A percentile compares a stretch with the other conserved stretches of the same genome.
Evolutionary conservation across 768 basidiomycete genomes (phyloP).

Genomic region (Naematelia encephala): DNA sequence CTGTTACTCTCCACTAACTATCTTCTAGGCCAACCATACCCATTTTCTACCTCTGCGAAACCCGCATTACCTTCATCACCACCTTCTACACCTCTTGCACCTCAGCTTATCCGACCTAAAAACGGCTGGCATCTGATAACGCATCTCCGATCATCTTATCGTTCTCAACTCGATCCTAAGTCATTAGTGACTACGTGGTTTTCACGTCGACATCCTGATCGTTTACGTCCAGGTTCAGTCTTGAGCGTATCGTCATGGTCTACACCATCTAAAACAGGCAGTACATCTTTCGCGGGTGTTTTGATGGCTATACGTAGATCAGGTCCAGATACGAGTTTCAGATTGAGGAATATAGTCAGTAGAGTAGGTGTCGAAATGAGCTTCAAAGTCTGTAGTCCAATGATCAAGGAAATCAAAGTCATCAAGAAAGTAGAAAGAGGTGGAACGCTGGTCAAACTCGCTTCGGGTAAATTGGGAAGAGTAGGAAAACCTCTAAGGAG

Average conservation of each 20-base stretch:
- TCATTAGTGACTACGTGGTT: constrained; percentile 68
- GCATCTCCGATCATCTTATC: background rate
- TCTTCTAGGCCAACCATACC: constrained; percentile 3
- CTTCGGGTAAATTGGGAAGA: constrained; percentile 21
- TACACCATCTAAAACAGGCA: constrained; percentile 67
- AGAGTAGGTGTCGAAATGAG: constrained; percentile 91
- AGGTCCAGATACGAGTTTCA: constrained; percentile 73
- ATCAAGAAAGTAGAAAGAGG: constrained; percentile 51
- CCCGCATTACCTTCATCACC: background rate
- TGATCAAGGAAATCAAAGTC: constrained; percentile 81
- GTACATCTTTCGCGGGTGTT: constrained; percentile 72
- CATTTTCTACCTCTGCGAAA: constrained; percentile 2
- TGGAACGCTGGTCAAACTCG: constrained; percentile 5
- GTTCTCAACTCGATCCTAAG: constrained; percentile 58
- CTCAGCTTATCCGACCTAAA: background rate
- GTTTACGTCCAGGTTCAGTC: constrained; percentile 79
- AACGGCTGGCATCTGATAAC: background rate
- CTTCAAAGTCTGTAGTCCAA: constrained; percentile 79
- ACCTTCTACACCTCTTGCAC: background rate
- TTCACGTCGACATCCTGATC: constrained; percentile 63
- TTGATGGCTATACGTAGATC: constrained; percentile 67
- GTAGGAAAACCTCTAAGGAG: constrained; percentile 16
- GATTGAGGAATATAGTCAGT: constrained; percentile 83
- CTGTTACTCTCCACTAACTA: background rate
- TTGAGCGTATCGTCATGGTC: constrained; percentile 64